phyloP scores from a whole-genome alignment of 306 rosid genomes.

The Dryas octopetala region DNA sequence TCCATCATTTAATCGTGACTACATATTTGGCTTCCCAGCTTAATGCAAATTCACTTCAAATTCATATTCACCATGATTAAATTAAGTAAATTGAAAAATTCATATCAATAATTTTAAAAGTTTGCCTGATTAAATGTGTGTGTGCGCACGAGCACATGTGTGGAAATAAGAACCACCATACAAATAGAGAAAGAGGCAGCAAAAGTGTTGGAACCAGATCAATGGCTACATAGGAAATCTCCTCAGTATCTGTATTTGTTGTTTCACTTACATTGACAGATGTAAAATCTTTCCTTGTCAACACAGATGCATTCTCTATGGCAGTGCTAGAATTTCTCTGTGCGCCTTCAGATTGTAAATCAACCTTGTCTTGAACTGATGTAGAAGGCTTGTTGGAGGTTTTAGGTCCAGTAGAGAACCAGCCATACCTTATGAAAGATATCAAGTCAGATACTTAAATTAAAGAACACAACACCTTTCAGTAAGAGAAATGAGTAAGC shows the following conservation, averaged over 20 bases:
- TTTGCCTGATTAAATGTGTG: not conserved
- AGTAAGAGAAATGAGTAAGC: slow-evolving; percentile 16
- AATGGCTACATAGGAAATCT: slow-evolving; percentile 26
- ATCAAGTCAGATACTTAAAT: slow-evolving; percentile 35
- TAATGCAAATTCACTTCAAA: slow-evolving; percentile 16
- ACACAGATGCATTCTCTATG: slow-evolving; percentile 26
- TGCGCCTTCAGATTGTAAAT: slow-evolving; percentile 28
- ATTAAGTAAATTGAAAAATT: slow-evolving; percentile 2
- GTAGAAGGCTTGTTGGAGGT: slow-evolving; percentile 28
- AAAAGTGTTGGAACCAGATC: slow-evolving; percentile 36
- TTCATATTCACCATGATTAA: slow-evolving; percentile 6
- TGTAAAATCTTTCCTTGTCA: slow-evolving; percentile 29
- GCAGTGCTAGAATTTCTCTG: slow-evolving; percentile 28
- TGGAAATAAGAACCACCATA: not conserved
- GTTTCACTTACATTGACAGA: slow-evolving; percentile 34
- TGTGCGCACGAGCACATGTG: not conserved
- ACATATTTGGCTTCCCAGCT: slow-evolving; percentile 6
- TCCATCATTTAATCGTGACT: not conserved
- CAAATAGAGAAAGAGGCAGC: slow-evolving; percentile 8
- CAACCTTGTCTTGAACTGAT: slow-evolving; percentile 25
- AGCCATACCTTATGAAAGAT: slow-evolving; percentile 69
- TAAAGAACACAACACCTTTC: slow-evolving; percentile 3
- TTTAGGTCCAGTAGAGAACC: slow-evolving; percentile 49
- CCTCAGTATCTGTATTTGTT: slow-evolving; percentile 37
- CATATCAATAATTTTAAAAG: not conserved